A percentile compares a stretch with the other conserved stretches of the same genome.
These are phyloP conservation scores for Trichoderma cornu-damae DNA, from an alignment of 2,329 filamentous ascomycete genomes.

Conservation along the genomic window DNA sequence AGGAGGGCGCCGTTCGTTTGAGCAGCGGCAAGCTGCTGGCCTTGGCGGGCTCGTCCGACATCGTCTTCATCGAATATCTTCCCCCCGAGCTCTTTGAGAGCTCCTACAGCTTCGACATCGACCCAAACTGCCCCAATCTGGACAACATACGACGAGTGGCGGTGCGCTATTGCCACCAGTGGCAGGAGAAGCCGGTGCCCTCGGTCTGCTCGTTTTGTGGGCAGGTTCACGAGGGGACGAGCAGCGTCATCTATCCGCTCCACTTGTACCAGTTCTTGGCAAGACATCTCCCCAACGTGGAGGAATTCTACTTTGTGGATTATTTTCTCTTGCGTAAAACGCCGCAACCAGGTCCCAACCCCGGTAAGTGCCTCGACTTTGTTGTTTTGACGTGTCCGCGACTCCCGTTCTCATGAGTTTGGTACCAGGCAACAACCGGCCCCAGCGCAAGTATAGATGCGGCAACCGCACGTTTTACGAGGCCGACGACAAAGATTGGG, in stretches of 20 bases:
- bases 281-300: constrained; percentile 38
- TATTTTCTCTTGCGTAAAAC: constrained; percentile 36
- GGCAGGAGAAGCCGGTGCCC: constrained; percentile 31
- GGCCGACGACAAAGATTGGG: constrained; percentile 33
- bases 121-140: constrained; percentile 28
- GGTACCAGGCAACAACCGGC: background rate
- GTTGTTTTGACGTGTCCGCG: background rate
- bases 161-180: constrained; percentile 39
- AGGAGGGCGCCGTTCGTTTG: constrained; percentile 26
- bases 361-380: background rate
- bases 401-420: background rate
- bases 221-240: constrained; percentile 26
- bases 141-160: constrained; percentile 37
- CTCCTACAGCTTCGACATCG: constrained; percentile 26
- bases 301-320: constrained; percentile 43
- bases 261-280: constrained; percentile 43
- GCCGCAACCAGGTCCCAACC: background rate
- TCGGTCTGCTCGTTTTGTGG: constrained; percentile 34
- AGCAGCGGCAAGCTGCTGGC: constrained; percentile 28
- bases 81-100: constrained; percentile 27
- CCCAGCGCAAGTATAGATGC: constrained; percentile 4
- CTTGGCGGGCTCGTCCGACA: constrained; percentile 28
- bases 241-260: constrained; percentile 31
- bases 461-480: constrained; percentile 32
- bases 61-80: constrained; percentile 35